Conservation (phyloP, 768 basidiomycete genomes). For the Termitomyces sp. region DNA sequence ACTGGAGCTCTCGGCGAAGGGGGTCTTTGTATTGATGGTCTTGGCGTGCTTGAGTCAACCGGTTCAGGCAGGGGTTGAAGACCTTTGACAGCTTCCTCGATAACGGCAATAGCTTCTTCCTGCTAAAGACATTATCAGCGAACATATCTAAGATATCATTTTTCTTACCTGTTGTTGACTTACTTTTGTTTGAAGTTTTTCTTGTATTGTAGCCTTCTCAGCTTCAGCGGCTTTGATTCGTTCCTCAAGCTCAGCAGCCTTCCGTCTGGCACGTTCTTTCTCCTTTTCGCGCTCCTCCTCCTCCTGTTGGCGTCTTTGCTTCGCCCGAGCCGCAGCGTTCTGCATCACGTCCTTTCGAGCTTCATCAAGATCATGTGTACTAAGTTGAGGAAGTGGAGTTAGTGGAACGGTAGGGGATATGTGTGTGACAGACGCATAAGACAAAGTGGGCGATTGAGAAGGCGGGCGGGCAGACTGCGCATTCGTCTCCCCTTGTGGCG, state of each 20-base stretch:
- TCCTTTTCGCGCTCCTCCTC: conserved; percentile 80
- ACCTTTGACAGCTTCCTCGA: conserved; percentile 42
- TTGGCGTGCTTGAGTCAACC: neutral
- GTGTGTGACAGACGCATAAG: conserved; percentile 34
- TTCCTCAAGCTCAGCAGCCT: conserved; percentile 74
- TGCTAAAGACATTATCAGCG: conserved; percentile 9
- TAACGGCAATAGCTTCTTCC: conserved; percentile 37
- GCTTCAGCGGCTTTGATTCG: conserved; percentile 46
- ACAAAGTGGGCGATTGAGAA: conserved; percentile 42
- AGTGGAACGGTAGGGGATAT: conserved; percentile 31
- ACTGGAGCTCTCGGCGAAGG: conserved; percentile 29
- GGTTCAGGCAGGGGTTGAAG: conserved; percentile 8
- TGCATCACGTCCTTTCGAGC: conserved; percentile 80
- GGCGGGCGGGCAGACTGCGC: conserved; percentile 25
- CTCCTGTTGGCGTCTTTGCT: conserved; percentile 73
- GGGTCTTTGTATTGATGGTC: conserved; percentile 21
- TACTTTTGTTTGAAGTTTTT: conserved; percentile 18
- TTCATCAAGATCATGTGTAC: conserved; percentile 53
- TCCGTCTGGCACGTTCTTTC: conserved; percentile 75
- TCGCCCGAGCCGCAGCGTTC: conserved; percentile 78
- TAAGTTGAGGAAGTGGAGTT: conserved; percentile 27
- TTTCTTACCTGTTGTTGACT: conserved; percentile 12
- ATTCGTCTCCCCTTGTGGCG: conserved; percentile 21
- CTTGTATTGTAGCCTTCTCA: conserved; percentile 28
- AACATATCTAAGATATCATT: neutral